Conservation (phyloP, 768 basidiomycete species). For the Cystoderma amianthinum region DNA sequence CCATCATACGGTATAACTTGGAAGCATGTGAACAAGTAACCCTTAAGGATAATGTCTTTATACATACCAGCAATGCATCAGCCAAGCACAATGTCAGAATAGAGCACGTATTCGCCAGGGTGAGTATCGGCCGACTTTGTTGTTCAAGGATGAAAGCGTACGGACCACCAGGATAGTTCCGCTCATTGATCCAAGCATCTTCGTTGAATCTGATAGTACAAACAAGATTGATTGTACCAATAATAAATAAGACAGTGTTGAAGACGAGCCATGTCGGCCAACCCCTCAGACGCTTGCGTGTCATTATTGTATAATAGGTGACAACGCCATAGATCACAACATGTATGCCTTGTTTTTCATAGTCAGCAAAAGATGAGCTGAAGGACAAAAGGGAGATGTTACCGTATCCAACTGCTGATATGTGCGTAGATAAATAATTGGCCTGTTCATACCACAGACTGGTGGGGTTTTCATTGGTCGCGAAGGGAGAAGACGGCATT, state of each 20-base stretch:
- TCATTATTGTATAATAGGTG: neutral
- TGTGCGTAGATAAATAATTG: constrained; percentile 11
- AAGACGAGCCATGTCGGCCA: constrained; percentile 5
- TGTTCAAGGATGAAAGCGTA: constrained; percentile 6
- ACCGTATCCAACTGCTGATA: constrained; percentile 15
- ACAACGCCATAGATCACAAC: neutral
- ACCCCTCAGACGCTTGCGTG: neutral
- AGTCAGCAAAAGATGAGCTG: too few relatives aligned
- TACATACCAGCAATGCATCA: constrained; percentile 26
- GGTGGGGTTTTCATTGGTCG: constrained; percentile 7
- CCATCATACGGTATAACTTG: neutral
- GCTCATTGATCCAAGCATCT: constrained; percentile 10
- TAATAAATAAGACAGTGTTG: constrained; percentile 4
- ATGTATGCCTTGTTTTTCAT: neutral
- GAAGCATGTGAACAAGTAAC: too few relatives aligned
- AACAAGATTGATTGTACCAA: constrained; percentile 10
- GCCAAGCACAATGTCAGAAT: constrained; percentile 23
- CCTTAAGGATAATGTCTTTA: neutral
- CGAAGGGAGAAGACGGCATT: constrained; percentile 10
- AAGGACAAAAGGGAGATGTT: too few relatives aligned
- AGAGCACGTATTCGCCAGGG: constrained; percentile 11
- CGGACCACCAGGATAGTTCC: constrained; percentile 9
- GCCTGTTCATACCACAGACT: constrained; percentile 14
- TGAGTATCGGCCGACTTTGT: constrained; percentile 13
- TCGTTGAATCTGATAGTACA: constrained; percentile 8